Evolutionary conservation across 2,329 filamentous ascomycete species (phyloP), one percentile per base, ranked within the genome.

Genomic region (Neofusicoccum umdonicola): DNA sequence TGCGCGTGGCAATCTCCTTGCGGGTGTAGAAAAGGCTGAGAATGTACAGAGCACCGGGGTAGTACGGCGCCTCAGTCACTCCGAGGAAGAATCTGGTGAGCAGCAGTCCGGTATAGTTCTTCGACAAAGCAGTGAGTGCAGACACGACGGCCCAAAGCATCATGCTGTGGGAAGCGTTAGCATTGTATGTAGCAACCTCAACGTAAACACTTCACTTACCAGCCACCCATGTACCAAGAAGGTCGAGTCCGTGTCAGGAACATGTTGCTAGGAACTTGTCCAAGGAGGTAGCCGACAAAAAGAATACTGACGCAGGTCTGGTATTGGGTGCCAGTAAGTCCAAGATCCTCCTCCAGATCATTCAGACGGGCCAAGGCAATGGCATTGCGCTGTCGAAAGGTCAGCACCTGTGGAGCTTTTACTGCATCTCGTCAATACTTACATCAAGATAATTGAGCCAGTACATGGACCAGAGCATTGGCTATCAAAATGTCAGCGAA

Each of bases 1-100:
- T 83, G 7, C 84, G 79, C 47, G 82, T 77, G 3, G 79, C 79
- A 12, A 85, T 71, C 66, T 85, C 83, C 35, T 80, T 78, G 56
- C 81, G 81, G 1, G 82, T 85, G 68, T 85, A 85, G 82, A 82
- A 85, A 66, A 79, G 80, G 13, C 78, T 80, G 8, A 84, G 75
- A 65, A 81, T 82, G 72, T 81, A 83, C 17, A 84, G 70, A 12
- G 80, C 77, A 9, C 81, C 82, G 12, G 81, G 58, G 39, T 69
- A 56, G 17, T 54, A 63, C 2, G 37, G 41, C 1, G 61, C 61
- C 50, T 66, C 60, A 1, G 51, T 57, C 11, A 66, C 34, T 37
- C 64, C 64, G 9, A 66, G 60, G 27, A 63, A 66, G 35, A 66
- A 66, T 13, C 64, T 62, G 11, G 42, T 56, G 22, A 77, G 75